Conservation (phyloP, 495 filamentous ascomycete species). For the Hyaloscypha bicolor region DNA sequence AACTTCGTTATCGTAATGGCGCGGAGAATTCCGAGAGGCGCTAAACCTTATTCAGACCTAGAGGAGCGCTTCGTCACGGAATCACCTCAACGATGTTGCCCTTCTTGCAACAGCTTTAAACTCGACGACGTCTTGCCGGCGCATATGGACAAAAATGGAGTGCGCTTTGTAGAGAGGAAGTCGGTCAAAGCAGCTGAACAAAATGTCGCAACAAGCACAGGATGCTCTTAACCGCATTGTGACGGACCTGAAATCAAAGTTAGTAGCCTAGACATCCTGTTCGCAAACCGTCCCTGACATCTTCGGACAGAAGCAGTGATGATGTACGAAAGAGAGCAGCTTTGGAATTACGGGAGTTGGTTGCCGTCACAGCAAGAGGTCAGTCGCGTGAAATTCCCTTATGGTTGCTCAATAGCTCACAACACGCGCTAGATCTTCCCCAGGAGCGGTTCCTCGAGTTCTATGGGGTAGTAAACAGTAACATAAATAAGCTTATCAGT, state of each 20-base stretch:
- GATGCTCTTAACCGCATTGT: conserved; percentile 33
- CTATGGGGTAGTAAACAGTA: conserved; percentile 75
- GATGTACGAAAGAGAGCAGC: conserved; percentile 46
- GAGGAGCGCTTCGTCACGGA: neutral
- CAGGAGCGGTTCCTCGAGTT: conserved; percentile 76
- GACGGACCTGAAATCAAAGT: conserved; percentile 31
- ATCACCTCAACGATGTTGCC: neutral
- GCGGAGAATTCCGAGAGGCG: neutral
- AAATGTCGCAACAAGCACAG: conserved; percentile 31
- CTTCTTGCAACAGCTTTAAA: neutral
- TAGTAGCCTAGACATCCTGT: conserved; percentile 4
- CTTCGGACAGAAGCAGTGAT: conserved; percentile 29
- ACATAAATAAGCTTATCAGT: conserved; percentile 74
- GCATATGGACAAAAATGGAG: conserved; percentile 30
- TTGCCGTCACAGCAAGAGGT: conserved; percentile 44
- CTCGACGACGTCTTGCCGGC: conserved; percentile 7
- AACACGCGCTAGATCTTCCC: conserved; percentile 61
- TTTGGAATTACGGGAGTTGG: conserved; percentile 43
- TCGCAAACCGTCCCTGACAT: neutral
- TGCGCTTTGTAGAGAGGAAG: conserved; percentile 23
- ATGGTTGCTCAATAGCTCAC: conserved; percentile 1
- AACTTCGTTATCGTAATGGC: neutral
- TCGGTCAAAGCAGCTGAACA: conserved; percentile 14
- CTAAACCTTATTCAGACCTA: neutral
- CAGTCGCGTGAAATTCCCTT: conserved; percentile 1